phyloP scores from a whole-genome alignment of 1,284 basidiomycete genomes.

The Ceratobasidium sp. region DNA sequence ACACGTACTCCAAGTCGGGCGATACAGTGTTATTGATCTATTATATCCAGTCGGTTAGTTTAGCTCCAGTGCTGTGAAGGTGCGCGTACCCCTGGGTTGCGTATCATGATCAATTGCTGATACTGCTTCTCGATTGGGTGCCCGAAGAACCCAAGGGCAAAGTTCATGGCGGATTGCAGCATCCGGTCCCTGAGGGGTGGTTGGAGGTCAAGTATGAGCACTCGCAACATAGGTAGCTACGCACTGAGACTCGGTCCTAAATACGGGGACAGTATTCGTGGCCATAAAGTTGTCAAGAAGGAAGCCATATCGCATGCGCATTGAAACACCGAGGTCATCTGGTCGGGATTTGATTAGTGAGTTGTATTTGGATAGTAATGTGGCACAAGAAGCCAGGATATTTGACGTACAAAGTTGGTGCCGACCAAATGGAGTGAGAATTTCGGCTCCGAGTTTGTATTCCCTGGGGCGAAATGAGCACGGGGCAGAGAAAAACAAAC shows the following conservation, averaged over 20 bases:
- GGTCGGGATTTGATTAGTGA: not conserved
- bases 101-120: conserved; percentile 77
- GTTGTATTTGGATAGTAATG: not conserved
- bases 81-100: conserved; percentile 60
- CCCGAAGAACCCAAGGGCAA: conserved; percentile 87
- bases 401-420: conserved; percentile 51
- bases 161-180: conserved; percentile 82
- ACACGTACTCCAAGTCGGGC: conserved; percentile 67
- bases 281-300: conserved; percentile 72
- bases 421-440: conserved; percentile 57
- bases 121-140: conserved; percentile 80
- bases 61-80: conserved; percentile 3
- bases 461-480: conserved; percentile 21
- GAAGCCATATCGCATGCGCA: conserved; percentile 45
- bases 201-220: conserved; percentile 26
- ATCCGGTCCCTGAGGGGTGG: conserved; percentile 67
- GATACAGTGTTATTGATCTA: conserved; percentile 82
- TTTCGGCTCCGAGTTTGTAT: conserved; percentile 55
- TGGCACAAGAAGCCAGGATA: not conserved
- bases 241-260: conserved; percentile 86
- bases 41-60: conserved; percentile 14
- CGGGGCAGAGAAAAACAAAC: not conserved
- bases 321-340: conserved; percentile 40
- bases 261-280: conserved; percentile 74
- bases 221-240: conserved; percentile 49